Evolutionary conservation across 257 asterid species (phyloP), one percentile per base, ranked within the genome.

Genomic region (Petunia secreta): DNA sequence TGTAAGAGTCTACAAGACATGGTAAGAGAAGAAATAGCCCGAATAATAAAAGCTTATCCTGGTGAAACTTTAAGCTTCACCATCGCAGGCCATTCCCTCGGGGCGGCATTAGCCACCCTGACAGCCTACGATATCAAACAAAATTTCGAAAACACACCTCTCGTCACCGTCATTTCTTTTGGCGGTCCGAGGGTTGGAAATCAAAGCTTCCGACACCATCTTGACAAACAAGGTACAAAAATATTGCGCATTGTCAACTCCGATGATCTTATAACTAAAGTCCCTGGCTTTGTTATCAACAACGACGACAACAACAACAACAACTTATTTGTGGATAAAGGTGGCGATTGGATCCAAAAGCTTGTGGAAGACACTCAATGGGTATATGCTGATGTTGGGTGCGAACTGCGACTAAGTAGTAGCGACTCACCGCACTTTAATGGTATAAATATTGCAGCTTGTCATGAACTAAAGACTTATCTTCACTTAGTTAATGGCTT

Each of bases 111-210:
- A 0, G 99, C 99, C 10, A 95, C 95, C 14, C 88, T 95, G 38
- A 91, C 94, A 11, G 99, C 98, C 25, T 89, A 88, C 55, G 99
- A 95, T 80, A 87, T 95, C 41, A 95, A 90, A 13, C 82, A 84
- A 36, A 85, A 89, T 1, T 91, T 95, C 81, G 44, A 59, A 0
- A 69, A 83, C 63, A 81, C 90, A 16, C 93, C 90, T 2, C 69
- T 86, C 5, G 99, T 95, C 8, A 88, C 99, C 2, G 99, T 95
- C 13, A 83, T 95, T 40, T 95, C 99, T 0, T 93, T 95, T 81
- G 99, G 97, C 0, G 98, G 99, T 13, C 99, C 99, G 0, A 85
- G 97, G 2, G 99, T 95, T 5, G 99, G 99, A 2, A 91, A 95
- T 88, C 84, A 84, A 75, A 90, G 92, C 79, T 94, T 94, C 85